Conservation (phyloP, 768 basidiomycete species). For the Dioszegia crocea region DNA sequence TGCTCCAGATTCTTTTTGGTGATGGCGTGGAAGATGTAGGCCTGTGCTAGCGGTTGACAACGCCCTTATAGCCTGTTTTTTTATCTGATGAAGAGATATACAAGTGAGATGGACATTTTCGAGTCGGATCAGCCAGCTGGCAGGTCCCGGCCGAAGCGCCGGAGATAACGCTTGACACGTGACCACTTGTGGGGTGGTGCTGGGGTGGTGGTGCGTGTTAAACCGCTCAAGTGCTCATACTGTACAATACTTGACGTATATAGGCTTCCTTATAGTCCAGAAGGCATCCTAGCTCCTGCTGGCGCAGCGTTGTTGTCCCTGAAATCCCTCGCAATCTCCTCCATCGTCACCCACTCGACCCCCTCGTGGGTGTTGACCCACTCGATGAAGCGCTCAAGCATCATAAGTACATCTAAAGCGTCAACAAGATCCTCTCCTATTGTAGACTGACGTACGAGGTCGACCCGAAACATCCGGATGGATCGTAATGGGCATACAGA, state of each 20-base stretch:
- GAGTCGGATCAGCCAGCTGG: neutral
- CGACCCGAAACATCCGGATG: conserved; percentile 73
- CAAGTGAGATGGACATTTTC: neutral
- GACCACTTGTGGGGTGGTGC: too few relatives aligned
- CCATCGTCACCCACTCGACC: conserved; percentile 68
- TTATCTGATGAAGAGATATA: too few relatives aligned
- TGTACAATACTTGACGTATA: too few relatives aligned
- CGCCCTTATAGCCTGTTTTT: too few relatives aligned
- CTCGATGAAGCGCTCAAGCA: conserved; percentile 73
- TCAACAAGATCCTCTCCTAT: neutral
- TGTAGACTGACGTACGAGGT: conserved; percentile 27
- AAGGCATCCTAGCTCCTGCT: conserved; percentile 59
- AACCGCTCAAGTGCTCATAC: too few relatives aligned
- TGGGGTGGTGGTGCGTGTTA: too few relatives aligned
- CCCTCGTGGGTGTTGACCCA: conserved; percentile 68
- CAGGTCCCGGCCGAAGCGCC: neutral
- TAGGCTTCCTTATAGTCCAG: conserved; percentile 48
- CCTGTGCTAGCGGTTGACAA: too few relatives aligned
- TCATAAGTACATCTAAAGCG: conserved; percentile 64
- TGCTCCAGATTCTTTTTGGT: neutral
- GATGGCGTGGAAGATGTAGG: too few relatives aligned
- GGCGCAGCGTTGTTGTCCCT: conserved; percentile 56
- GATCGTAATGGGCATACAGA: conserved; percentile 66
- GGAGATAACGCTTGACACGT: neutral
- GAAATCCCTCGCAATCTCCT: conserved; percentile 64